phyloP scores from a whole-genome alignment of 1,284 basidiomycete species.

The Fistulinella cinereoalba region DNA sequence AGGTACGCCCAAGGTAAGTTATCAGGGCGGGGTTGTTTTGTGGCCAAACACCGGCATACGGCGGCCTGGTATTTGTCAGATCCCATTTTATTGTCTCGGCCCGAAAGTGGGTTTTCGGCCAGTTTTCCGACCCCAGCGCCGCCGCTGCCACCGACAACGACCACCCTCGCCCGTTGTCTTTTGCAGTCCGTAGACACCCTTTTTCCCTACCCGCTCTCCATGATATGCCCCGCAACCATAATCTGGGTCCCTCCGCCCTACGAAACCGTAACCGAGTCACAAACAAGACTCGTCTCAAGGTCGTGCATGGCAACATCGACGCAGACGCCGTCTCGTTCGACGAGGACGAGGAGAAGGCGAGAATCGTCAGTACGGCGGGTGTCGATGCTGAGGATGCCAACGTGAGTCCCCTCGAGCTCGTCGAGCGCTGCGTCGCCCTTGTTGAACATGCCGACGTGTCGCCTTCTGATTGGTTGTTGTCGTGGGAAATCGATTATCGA shows the following conservation, averaged over 20 bases:
- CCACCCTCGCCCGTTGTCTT: conserved; percentile 21
- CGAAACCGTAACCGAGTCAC: conserved; percentile 85
- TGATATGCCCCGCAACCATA: conserved; percentile 79
- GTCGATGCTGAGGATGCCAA: conserved; percentile 88
- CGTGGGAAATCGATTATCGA: conserved; percentile 52
- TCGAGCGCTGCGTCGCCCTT: conserved; percentile 39
- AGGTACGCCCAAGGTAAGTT: conserved; percentile 22
- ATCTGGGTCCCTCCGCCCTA: conserved; percentile 69
- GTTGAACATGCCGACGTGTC: conserved; percentile 48
- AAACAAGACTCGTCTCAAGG: conserved; percentile 86
- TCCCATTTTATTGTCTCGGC: conserved; percentile 36
- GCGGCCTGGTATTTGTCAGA: conserved; percentile 32
- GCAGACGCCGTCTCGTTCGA: conserved; percentile 78
- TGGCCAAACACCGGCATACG: conserved; percentile 34
- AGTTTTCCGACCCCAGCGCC: conserved; percentile 40
- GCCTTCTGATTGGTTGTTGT: conserved; percentile 44
- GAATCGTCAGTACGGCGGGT: conserved; percentile 59
- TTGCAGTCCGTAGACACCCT: conserved; percentile 15
- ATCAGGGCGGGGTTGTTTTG: conserved; percentile 27
- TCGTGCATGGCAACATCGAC: conserved; percentile 77
- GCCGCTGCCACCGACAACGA: conserved; percentile 38
- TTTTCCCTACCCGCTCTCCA: conserved; percentile 43
- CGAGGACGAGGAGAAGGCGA: conserved; percentile 79
- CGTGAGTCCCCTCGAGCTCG: conserved; percentile 53
- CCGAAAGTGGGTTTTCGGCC: conserved; percentile 40